Evolutionary conservation across 352 stramenopile species (phyloP).

Genomic region (Phytophthora syringae): DNA sequence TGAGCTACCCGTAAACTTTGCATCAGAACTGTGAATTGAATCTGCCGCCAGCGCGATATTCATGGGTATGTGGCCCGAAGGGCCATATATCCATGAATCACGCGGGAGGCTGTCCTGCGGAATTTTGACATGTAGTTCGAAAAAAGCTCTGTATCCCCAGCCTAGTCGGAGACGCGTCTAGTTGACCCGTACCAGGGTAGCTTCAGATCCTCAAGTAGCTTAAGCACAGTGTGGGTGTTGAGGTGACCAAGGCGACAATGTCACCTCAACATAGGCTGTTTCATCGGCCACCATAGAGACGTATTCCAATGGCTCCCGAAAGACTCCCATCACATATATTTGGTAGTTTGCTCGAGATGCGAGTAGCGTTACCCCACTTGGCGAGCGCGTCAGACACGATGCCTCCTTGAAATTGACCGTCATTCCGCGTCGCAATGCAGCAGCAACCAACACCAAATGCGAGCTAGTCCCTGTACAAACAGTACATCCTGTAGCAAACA

Average conservation of each 20-base stretch:
- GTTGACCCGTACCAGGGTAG: not conserved
- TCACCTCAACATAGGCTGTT: conserved; percentile 6
- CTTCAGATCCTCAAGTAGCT: conserved; percentile 1
- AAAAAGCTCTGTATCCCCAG: too few relatives aligned
- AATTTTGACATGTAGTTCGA: too few relatives aligned
- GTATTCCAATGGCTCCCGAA: not conserved
- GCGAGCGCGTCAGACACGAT: not conserved
- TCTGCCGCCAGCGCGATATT: too few relatives aligned
- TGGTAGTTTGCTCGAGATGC: not conserved
- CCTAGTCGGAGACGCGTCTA: too few relatives aligned
- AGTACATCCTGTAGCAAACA: conserved; percentile 14
- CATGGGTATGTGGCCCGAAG: too few relatives aligned
- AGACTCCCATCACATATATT: conserved; percentile 7
- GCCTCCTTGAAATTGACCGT: not conserved
- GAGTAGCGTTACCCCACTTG: not conserved
- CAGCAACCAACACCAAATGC: conserved; percentile 6
- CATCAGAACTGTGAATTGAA: too few relatives aligned
- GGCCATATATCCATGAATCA: too few relatives aligned
- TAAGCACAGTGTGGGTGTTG: conserved; percentile 9
- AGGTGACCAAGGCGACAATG: conserved; percentile 2
- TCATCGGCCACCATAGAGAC: not conserved
- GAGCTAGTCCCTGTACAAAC: conserved; percentile 8
- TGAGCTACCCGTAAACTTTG: too few relatives aligned
- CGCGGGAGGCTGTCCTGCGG: too few relatives aligned
- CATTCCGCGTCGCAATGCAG: conserved; percentile 7